phyloP scores from a whole-genome alignment of 2,329 filamentous ascomycete species.

The Phaeosphaeriaceae sp. region DNA sequence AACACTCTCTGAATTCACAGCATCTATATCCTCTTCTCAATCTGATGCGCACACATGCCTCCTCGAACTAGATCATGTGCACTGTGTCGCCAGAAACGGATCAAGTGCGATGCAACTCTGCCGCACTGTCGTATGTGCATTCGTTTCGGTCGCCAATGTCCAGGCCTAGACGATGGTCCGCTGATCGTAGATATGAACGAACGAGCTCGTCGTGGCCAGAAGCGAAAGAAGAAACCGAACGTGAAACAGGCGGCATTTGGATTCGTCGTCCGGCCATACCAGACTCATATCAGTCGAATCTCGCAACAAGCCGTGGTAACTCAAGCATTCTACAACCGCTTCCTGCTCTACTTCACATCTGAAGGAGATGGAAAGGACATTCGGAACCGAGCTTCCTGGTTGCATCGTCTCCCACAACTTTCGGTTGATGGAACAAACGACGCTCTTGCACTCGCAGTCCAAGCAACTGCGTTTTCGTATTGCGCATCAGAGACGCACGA shows the following conservation, averaged over 20 bases:
- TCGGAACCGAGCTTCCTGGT: conserved; percentile 34
- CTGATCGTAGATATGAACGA: conserved; percentile 42
- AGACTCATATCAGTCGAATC: conserved; percentile 11
- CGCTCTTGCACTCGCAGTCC: conserved; percentile 32
- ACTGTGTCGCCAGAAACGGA: conserved; percentile 40
- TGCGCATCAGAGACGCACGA: conserved; percentile 32
- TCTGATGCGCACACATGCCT: conserved; percentile 17
- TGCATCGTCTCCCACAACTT: conserved; percentile 33
- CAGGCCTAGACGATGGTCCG: conserved; percentile 33
- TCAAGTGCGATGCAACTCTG: conserved; percentile 41
- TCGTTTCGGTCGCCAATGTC: conserved; percentile 29
- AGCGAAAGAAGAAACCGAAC: conserved; percentile 3
- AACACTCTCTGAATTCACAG: neutral
- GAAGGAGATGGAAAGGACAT: conserved; percentile 33
- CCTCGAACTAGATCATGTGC: conserved; percentile 35
- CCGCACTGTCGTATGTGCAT: conserved; percentile 41
- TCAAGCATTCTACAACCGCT: conserved; percentile 36
- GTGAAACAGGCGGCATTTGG: neutral
- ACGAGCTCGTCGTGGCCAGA: conserved; percentile 18
- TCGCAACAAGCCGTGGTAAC: conserved; percentile 25
- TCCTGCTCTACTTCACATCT: conserved; percentile 34
- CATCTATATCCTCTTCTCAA: neutral
- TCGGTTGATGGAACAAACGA: conserved; percentile 30
- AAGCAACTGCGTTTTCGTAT: conserved; percentile 37
- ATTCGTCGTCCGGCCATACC: neutral